Evolutionary conservation across 1,139 yeast genomes (phyloP).

Genomic region (Sugiyamaella xylanicola): DNA sequence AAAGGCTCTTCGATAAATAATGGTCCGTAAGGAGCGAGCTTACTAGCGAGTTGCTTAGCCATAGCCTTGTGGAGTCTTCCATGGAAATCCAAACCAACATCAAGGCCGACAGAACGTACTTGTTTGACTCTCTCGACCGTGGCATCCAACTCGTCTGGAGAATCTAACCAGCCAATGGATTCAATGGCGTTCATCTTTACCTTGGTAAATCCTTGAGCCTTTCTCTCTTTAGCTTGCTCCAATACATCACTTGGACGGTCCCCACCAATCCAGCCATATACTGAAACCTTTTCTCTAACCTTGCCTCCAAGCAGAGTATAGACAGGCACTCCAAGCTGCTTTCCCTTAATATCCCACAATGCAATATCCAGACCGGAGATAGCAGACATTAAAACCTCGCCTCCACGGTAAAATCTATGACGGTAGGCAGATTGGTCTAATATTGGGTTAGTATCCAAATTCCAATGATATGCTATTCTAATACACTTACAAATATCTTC

Average conservation of each 20-base stretch:
- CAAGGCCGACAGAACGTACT: conserved; percentile 37
- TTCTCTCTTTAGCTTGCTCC: conserved; percentile 36
- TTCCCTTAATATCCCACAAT: conserved; percentile 42
- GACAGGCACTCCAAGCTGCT: conserved; percentile 40
- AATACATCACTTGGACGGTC: conserved; percentile 39
- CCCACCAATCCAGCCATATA: conserved; percentile 43
- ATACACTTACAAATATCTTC: conserved; percentile 37
- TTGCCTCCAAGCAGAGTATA: conserved; percentile 40
- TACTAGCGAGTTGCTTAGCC: conserved; percentile 38
- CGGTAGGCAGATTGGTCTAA: conserved; percentile 37
- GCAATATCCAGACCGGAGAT: conserved; percentile 41
- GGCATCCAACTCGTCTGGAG: conserved; percentile 35
- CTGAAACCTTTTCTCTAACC: conserved; percentile 38
- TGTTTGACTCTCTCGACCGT: conserved; percentile 36
- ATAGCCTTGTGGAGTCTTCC: conserved; percentile 40
- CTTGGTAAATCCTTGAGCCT: conserved; percentile 40
- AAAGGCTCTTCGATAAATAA: conserved; percentile 41
- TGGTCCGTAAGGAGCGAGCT: conserved; percentile 38
- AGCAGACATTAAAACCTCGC: conserved; percentile 41
- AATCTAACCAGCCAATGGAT: conserved; percentile 38
- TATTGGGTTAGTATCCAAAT: neutral
- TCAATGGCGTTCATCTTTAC: conserved; percentile 42
- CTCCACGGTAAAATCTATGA: conserved; percentile 41
- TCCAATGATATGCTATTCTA: neutral
- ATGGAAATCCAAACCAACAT: conserved; percentile 40